phyloP scores from a whole-genome alignment of 202 grass and related monocot genomes.

The Musa balbisiana region DNA sequence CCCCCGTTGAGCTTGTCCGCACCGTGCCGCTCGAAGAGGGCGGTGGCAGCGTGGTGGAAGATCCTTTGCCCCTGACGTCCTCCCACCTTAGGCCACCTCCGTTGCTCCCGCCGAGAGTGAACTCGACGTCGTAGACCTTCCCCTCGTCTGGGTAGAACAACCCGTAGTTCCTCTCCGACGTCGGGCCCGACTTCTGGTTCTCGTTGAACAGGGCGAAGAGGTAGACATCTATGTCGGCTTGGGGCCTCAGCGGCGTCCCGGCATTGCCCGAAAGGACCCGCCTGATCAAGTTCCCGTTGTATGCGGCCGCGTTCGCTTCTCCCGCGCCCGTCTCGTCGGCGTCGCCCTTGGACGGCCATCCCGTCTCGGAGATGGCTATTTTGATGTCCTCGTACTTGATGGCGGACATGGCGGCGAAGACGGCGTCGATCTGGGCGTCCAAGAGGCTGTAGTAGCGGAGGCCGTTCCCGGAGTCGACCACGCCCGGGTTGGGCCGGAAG shows the following conservation, averaged over 20 bases:
- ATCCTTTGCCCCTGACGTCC: constrained; percentile 18
- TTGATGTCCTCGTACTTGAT: constrained; percentile 37
- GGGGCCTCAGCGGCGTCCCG: constrained; percentile 52
- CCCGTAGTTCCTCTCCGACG: constrained; percentile 82
- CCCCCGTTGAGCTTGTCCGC: constrained; percentile 40
- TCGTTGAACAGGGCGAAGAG: constrained; percentile 98
- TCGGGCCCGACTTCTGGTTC: constrained; percentile 84
- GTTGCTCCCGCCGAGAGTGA: constrained; percentile 42
- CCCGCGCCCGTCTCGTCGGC: constrained; percentile 37
- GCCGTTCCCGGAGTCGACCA: constrained; percentile 41
- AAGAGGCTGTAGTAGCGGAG: constrained; percentile 88
- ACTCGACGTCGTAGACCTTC: constrained; percentile 86
- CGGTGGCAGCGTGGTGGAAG: not conserved
- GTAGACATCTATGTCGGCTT: constrained; percentile 68
- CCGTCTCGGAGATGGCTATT: constrained; percentile 74
- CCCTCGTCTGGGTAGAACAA: constrained; percentile 80
- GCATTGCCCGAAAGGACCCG: constrained; percentile 72
- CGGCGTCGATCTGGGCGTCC: constrained; percentile 90
- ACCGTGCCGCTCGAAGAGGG: constrained; percentile 22
- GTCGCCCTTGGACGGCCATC: constrained; percentile 89
- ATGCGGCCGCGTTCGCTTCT: constrained; percentile 54
- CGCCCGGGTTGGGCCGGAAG: constrained; percentile 75
- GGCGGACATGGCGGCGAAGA: constrained; percentile 53
- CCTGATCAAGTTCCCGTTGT: constrained; percentile 73
- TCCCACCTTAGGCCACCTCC: constrained; percentile 17